A percentile compares a stretch with the other conserved stretches of the same genome.
Evolutionary conservation across 2,329 filamentous ascomycete genomes (phyloP).

Genomic region (Fusarium sp.): DNA sequence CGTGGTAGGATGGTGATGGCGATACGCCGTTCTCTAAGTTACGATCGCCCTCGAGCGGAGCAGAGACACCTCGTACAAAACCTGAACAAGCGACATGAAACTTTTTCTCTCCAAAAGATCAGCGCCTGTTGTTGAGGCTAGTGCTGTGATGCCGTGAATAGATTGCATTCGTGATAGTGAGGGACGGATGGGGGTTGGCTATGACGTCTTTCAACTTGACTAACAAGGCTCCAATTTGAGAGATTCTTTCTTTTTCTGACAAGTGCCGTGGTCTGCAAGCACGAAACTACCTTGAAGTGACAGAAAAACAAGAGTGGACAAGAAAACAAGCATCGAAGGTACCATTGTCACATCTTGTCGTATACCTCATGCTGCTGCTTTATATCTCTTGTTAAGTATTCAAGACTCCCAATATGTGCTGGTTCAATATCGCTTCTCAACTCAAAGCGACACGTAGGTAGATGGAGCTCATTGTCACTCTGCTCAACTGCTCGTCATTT

Average conservation of each 20-base stretch:
- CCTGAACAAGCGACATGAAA: conserved; percentile 38
- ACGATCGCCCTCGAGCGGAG: conserved; percentile 46
- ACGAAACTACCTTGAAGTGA: conserved; percentile 37
- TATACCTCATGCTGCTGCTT: conserved; percentile 41
- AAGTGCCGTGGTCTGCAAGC: conserved; percentile 28
- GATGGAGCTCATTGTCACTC: conserved; percentile 43
- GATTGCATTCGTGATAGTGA: conserved; percentile 14
- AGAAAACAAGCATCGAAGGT: conserved; percentile 35
- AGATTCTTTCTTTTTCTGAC: conserved; percentile 25
- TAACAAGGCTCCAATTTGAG: conserved; percentile 4
- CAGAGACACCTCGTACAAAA: conserved; percentile 27
- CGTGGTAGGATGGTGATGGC: conserved; percentile 39
- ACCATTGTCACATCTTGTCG: conserved; percentile 35
- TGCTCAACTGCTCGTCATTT: conserved; percentile 29
- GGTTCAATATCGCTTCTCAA: conserved; percentile 38
- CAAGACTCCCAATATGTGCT: conserved; percentile 40
- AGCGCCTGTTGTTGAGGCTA: conserved; percentile 22
- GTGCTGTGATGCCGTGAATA: conserved; percentile 21
- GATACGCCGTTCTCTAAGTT: conserved; percentile 43
- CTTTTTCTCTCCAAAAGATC: conserved; percentile 35
- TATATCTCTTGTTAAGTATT: conserved; percentile 48
- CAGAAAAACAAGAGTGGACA: conserved; percentile 25
- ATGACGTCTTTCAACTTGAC: conserved; percentile 33
- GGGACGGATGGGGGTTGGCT: conserved; percentile 15
- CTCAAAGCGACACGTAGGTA: conserved; percentile 47